Percentiles rank a stretch among this genome's conserved stretches.
These are phyloP conservation scores for Colletotrichum tofieldiae DNA, from an alignment of 2,329 filamentous ascomycete species.

Conservation along the genomic window DNA sequence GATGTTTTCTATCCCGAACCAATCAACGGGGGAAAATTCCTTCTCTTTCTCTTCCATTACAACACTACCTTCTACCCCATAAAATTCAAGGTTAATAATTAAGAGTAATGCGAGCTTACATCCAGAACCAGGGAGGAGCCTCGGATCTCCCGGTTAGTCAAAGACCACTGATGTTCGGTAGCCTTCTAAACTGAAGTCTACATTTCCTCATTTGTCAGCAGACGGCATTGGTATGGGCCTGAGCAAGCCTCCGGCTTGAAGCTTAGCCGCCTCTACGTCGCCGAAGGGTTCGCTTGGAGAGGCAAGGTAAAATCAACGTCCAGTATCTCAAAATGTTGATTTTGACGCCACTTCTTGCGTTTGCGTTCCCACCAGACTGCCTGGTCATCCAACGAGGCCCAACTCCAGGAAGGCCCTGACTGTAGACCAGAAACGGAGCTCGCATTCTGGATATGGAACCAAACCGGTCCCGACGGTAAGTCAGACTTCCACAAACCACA, in stretches of 20 bases:
- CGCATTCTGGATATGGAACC: not conserved
- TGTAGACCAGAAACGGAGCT: not conserved
- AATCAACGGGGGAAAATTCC: not conserved
- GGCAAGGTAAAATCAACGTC: not conserved
- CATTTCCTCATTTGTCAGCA: not conserved
- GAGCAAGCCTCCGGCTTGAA: not conserved
- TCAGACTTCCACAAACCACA: conserved; percentile 6
- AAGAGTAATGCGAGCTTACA: not conserved
- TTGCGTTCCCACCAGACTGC: not conserved
- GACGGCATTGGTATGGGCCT: not conserved
- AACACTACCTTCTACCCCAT: not conserved
- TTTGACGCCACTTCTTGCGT: not conserved
- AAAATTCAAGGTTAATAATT: not conserved
- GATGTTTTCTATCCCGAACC: not conserved
- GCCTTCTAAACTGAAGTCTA: not conserved
- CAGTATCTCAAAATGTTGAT: not conserved
- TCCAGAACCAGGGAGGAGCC: not conserved
- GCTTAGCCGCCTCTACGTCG: not conserved
- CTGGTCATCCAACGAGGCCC: not conserved
- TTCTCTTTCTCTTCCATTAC: not conserved
- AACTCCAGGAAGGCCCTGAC: conserved; percentile 1
- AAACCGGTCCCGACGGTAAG: not conserved
- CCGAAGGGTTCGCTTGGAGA: not conserved
- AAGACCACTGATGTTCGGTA: not conserved
- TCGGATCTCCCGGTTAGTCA: not conserved